A percentile compares a stretch with the other conserved stretches of the same genome.
These are phyloP conservation scores for Wallacemonas sp. DNA, from an alignment of 208 protist species.

Conservation along the genomic window DNA sequence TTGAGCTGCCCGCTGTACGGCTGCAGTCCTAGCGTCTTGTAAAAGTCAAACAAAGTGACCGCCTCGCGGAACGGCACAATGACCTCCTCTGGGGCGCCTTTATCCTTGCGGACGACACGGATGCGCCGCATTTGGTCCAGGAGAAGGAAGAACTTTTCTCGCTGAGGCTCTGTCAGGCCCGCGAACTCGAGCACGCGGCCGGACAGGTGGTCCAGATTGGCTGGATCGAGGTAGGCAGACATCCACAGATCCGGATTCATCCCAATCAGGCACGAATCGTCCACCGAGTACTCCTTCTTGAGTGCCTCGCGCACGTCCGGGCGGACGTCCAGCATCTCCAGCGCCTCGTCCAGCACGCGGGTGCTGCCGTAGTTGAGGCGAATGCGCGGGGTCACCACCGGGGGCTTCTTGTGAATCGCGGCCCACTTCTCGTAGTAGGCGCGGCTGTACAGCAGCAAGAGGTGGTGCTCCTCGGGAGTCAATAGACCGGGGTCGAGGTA, in stretches of 20 bases:
- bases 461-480: constrained; percentile 81
- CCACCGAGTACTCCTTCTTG: constrained; percentile 78
- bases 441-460: constrained; percentile 81
- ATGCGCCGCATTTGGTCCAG: constrained; percentile 86
- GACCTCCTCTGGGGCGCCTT: constrained; percentile 25
- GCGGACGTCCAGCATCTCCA: constrained; percentile 55
- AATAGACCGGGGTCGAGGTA: constrained; percentile 86
- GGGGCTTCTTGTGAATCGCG: constrained; percentile 54
- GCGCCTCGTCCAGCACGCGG: constrained; percentile 60
- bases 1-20: constrained; percentile 87
- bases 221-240: constrained; percentile 73
- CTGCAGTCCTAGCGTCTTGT: constrained; percentile 49
- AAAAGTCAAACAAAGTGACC: constrained; percentile 81
- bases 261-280: constrained; percentile 77
- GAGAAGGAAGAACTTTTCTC: constrained; percentile 60
- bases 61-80: constrained; percentile 64
- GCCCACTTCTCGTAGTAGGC: constrained; percentile 90
- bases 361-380: constrained; percentile 71
- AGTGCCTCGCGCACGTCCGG: constrained; percentile 43
- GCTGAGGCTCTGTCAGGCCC: constrained; percentile 45
- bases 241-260: constrained; percentile 82
- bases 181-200: constrained; percentile 88
- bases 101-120: constrained; percentile 68
- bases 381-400: constrained; percentile 48
- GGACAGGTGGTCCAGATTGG: constrained; percentile 86